These are phyloP conservation scores for Corymbia calophylla DNA, from an alignment of 441 rosid species.

Conservation along the genomic window DNA sequence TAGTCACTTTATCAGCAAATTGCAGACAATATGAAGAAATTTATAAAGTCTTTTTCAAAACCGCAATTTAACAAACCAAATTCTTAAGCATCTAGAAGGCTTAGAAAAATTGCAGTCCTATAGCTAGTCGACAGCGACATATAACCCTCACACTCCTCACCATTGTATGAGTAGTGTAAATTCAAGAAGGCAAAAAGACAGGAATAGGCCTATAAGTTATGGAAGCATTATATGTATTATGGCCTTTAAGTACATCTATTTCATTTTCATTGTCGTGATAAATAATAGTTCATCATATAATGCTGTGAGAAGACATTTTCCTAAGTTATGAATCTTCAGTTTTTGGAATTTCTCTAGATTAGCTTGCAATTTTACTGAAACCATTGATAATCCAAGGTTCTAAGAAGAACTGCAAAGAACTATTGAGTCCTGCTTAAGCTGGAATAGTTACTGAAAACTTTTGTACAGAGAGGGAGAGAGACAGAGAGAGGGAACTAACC, in stretches of 20 bases:
- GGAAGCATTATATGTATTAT: background rate
- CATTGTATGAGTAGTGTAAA: background rate
- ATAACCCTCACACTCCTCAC: background rate
- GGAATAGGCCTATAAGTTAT: background rate
- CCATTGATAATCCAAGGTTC: background rate
- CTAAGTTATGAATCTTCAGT: background rate
- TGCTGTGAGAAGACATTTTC: background rate
- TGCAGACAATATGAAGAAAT: background rate
- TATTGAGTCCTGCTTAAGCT: background rate
- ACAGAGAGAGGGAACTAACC: conserved; percentile 39
- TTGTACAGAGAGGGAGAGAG: background rate
- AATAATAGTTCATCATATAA: background rate
- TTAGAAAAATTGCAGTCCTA: background rate
- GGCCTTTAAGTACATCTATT: background rate
- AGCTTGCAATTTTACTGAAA: background rate
- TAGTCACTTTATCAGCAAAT: conserved; percentile 25
- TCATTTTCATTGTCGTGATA: background rate
- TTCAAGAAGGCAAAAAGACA: background rate
- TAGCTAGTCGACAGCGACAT: background rate
- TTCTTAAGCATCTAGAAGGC: background rate
- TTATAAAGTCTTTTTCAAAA: background rate
- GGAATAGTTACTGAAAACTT: background rate
- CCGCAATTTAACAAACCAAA: background rate
- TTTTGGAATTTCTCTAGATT: background rate
- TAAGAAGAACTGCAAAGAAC: background rate